Percentiles rank a stretch among this genome's conserved stretches.
phyloP scores from a whole-genome alignment of 116 monocot genomes.

The Iris pallida region DNA sequence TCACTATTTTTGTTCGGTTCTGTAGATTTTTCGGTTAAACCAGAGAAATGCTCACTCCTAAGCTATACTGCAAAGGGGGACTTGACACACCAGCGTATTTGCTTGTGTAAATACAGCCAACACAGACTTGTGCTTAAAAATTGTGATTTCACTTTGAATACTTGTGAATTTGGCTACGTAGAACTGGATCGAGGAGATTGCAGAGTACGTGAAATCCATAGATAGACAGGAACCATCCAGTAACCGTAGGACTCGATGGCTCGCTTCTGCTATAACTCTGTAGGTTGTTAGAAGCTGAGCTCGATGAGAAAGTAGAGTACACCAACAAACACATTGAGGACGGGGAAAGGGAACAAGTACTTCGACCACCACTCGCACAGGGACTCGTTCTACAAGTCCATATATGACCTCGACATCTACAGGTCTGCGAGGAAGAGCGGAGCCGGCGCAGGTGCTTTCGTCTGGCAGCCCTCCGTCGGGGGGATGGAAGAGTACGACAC shows the following conservation, averaged over 20 bases:
- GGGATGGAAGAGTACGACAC: conserved; percentile 69
- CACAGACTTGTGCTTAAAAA: no score
- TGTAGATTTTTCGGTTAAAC: no score
- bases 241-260: conserved; percentile 82
- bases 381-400: conserved; percentile 46
- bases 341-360: conserved; percentile 50
- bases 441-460: conserved; percentile 65
- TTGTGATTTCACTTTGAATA: no score
- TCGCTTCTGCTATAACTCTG: conserved; percentile 7
- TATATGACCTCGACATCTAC: conserved; percentile 58
- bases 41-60: no score
- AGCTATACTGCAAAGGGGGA: no score
- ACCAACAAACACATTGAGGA: conserved; percentile 67
- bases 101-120: no score
- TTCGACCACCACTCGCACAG: conserved; percentile 52
- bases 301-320: conserved; percentile 9
- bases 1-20: no score
- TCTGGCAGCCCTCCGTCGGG: conserved; percentile 72
- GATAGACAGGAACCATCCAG: conserved; percentile 78
- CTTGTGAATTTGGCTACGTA: conserved; percentile 10
- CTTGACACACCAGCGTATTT: no score
- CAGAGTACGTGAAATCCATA: conserved; percentile 59
- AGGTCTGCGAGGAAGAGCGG: conserved; percentile 53
- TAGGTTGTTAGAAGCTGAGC: conserved; percentile 8
- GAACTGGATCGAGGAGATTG: conserved; percentile 92